Conservation (phyloP, 2,329 filamentous ascomycete species). For the Diaporthe capsici region DNA sequence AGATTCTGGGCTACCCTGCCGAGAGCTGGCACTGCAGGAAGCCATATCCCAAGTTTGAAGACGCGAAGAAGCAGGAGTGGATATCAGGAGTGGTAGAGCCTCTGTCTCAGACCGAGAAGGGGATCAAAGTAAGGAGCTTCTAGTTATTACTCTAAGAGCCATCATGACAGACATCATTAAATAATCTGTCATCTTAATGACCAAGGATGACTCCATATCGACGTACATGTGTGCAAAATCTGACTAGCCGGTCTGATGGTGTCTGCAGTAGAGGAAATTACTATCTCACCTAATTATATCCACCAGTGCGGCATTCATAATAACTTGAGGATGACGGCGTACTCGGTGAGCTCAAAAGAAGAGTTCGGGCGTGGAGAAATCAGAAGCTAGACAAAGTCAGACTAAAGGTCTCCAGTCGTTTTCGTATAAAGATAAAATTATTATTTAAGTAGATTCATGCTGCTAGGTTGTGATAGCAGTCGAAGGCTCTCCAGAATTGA, state of each 20-base stretch:
- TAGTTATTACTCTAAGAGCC: not conserved
- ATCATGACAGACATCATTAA: not conserved
- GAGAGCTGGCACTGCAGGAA: slow-evolving; percentile 65
- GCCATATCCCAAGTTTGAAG: slow-evolving; percentile 65
- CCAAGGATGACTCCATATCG: not conserved
- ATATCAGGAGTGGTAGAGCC: slow-evolving; percentile 48
- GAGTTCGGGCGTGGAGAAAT: not conserved
- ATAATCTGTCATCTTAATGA: not conserved
- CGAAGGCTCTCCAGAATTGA: not conserved
- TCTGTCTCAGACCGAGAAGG: slow-evolving; percentile 43
- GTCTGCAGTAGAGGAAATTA: not conserved
- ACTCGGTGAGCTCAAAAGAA: not conserved
- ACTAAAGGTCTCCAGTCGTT: not conserved
- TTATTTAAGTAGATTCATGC: not conserved
- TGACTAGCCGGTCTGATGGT: no score
- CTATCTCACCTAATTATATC: not conserved
- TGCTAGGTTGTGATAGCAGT: not conserved
- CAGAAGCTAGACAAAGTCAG: not conserved
- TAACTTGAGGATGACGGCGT: not conserved
- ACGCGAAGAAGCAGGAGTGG: slow-evolving; percentile 61
- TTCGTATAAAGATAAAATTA: not conserved
- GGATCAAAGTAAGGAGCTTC: slow-evolving; percentile 13
- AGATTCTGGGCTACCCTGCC: slow-evolving; percentile 65
- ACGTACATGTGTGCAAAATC: not conserved
- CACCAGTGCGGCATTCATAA: not conserved